A percentile compares a stretch with the other conserved stretches of the same genome.
Conservation (phyloP, 1,139 yeast species). For the Pichia cactophila region DNA sequence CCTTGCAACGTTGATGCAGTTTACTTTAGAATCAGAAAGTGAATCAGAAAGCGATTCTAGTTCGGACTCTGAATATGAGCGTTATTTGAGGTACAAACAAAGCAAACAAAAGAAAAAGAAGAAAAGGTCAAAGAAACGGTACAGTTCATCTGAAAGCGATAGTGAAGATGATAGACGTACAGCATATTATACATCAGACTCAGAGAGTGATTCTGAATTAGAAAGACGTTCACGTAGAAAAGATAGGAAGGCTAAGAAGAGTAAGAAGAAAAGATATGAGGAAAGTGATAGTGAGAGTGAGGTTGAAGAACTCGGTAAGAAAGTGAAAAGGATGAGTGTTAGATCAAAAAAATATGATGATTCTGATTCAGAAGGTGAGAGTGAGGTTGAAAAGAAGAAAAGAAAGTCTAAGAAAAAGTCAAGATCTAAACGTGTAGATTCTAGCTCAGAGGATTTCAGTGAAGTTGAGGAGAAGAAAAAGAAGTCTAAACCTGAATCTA, state of each 20-base stretch:
- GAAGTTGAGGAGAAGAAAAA: neutral
- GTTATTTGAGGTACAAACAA: neutral
- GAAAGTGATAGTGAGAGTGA: conserved; percentile 3
- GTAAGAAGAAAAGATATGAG: neutral
- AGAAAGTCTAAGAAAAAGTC: neutral
- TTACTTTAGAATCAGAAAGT: neutral
- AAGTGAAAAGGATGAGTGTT: neutral
- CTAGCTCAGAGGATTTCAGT: neutral
- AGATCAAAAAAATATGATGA: neutral
- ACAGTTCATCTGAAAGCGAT: conserved; percentile 1
- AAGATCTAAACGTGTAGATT: neutral
- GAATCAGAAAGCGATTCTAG: neutral
- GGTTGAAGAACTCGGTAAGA: neutral
- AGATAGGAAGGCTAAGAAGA: conserved; percentile 1
- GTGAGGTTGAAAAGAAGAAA: neutral
- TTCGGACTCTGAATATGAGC: neutral
- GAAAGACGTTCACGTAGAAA: neutral
- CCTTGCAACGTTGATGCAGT: conserved; percentile 6
- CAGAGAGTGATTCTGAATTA: neutral
- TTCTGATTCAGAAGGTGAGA: neutral
- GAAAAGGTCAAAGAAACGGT: neutral
- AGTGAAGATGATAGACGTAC: neutral
- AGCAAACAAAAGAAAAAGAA: neutral
- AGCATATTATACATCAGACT: neutral
- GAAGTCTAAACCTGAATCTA: neutral